phyloP scores from a whole-genome alignment of 2,329 filamentous ascomycete species.

The Diaporthe sp. region DNA sequence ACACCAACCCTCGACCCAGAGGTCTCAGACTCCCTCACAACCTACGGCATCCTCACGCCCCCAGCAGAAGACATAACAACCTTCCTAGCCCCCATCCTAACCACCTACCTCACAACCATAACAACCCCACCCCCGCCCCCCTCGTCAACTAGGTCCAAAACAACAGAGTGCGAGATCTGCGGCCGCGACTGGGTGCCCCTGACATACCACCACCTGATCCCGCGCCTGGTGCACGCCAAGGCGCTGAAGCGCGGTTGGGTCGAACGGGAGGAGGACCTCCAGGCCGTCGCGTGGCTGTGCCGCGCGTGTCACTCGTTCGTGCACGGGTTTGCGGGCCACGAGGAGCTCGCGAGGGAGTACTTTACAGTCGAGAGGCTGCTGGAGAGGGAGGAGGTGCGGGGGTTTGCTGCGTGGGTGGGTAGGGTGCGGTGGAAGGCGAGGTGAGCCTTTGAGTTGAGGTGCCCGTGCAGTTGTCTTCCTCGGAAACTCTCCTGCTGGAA shows the following conservation, averaged over 20 bases:
- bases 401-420: constrained; percentile 80
- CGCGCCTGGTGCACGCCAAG: constrained; percentile 81
- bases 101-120: constrained; percentile 69
- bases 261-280: constrained; percentile 79
- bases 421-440: constrained; percentile 79
- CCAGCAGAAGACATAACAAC: constrained; percentile 57
- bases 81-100: constrained; percentile 74
- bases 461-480: not conserved
- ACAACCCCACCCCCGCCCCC: constrained; percentile 75
- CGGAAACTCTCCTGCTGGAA: fast-evolving
- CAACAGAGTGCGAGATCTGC: constrained; percentile 80
- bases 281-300: constrained; percentile 89
- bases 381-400: constrained; percentile 77
- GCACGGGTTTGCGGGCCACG: constrained; percentile 80
- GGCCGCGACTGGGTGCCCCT: constrained; percentile 79
- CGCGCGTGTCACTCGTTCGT: constrained; percentile 87
- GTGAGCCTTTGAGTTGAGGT: not conserved
- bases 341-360: constrained; percentile 80
- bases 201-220: constrained; percentile 89
- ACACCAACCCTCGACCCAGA: constrained; percentile 68
- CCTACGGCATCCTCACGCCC: constrained; percentile 72
- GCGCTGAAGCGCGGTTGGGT: constrained; percentile 83
- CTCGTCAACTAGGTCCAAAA: constrained; percentile 64
- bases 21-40: constrained; percentile 74
- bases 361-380: constrained; percentile 80